phyloP scores from a whole-genome alignment of 169 alveolate genomes.

The Theileria annulata region DNA sequence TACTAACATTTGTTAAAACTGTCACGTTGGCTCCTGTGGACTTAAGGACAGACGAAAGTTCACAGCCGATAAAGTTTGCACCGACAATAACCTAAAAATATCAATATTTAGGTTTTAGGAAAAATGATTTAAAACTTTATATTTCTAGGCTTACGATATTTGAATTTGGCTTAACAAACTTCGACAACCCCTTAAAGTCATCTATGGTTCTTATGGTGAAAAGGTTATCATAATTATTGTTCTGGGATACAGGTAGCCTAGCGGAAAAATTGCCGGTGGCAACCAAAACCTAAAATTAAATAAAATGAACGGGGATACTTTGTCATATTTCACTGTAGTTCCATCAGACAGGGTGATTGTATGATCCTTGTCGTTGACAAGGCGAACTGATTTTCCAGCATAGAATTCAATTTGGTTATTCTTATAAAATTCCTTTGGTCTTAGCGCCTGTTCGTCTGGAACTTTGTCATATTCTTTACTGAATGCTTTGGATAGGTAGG shows the following conservation, averaged over 20 bases:
- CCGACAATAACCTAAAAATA: conserved; percentile 68
- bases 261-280: conserved; percentile 72
- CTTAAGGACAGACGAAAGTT: conserved; percentile 71
- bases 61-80: conserved; percentile 78
- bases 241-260: conserved; percentile 39
- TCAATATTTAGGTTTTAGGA: background rate
- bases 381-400: conserved; percentile 53
- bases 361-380: conserved; percentile 58
- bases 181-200: conserved; percentile 50
- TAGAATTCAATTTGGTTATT: conserved; percentile 57
- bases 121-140: background rate
- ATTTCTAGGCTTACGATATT: conserved; percentile 32
- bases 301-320: conserved; percentile 17
- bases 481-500: conserved; percentile 69
- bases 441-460: conserved; percentile 64
- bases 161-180: conserved; percentile 62
- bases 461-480: conserved; percentile 51
- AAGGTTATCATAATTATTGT: conserved; percentile 39
- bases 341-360: conserved; percentile 70
- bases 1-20: conserved; percentile 65
- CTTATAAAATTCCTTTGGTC: conserved; percentile 65
- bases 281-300: conserved; percentile 46
- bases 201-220: conserved; percentile 69
- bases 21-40: conserved; percentile 69
- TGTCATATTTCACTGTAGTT: conserved; percentile 66